Evolutionary conservation across 257 asterid genomes (phyloP).

Genomic region (Avicennia marina): DNA sequence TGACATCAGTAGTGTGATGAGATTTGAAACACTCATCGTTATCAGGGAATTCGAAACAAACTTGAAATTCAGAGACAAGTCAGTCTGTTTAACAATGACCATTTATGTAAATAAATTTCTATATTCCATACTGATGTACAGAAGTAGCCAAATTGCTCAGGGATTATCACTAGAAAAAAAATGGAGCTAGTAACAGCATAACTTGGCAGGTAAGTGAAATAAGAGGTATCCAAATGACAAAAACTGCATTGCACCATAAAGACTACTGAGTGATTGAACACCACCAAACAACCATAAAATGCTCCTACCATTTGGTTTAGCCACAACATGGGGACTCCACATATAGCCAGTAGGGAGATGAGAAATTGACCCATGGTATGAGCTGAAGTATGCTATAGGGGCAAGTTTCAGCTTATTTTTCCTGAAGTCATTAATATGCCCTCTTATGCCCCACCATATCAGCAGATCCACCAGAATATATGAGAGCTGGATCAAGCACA

Average conservation of each 20-base stretch:
- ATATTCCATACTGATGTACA: too few species aligned
- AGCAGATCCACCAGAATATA: slow-evolving; percentile 91
- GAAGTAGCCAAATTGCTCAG: too few species aligned
- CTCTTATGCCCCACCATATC: slow-evolving; percentile 99
- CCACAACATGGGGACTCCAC: slow-evolving; percentile 97
- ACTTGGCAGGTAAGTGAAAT: background rate
- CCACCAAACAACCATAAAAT: background rate
- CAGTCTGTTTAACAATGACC: too few species aligned
- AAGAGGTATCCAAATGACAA: background rate
- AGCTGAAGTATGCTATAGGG: slow-evolving; percentile 93
- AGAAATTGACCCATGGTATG: slow-evolving; percentile 89
- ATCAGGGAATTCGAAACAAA: too few species aligned
- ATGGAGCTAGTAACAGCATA: too few species aligned
- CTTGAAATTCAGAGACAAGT: too few species aligned
- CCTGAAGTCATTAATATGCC: slow-evolving; percentile 83
- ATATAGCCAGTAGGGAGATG: slow-evolving; percentile 98
- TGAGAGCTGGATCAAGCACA: slow-evolving; percentile 61
- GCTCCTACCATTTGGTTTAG: slow-evolving; percentile 85
- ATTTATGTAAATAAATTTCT: too few species aligned
- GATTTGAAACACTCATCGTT: background rate
- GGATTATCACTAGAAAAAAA: too few species aligned
- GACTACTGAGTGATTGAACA: background rate
- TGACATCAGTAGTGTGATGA: slow-evolving; percentile 4
- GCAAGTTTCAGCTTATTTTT: slow-evolving; percentile 87
- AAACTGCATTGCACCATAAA: background rate